These are phyloP conservation scores for Metschnikowia corniflorae DNA, from an alignment of 805 yeast species.

Conservation along the genomic window DNA sequence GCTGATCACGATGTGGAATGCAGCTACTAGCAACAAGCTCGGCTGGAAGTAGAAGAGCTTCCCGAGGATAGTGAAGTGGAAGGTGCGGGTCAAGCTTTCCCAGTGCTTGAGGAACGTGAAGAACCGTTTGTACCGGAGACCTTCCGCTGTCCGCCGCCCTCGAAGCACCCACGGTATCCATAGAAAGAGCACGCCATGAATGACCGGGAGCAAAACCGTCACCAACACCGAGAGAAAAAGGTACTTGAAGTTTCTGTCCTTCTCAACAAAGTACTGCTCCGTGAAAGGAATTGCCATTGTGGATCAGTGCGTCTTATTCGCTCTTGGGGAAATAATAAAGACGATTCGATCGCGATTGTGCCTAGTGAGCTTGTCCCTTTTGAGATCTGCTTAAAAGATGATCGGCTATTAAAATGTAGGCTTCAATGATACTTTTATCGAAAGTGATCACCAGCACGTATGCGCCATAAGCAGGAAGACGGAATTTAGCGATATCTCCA, in stretches of 20 bases:
- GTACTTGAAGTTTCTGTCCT: conserved; percentile 30
- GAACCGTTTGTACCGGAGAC: conserved; percentile 17
- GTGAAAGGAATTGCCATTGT: conserved; percentile 30
- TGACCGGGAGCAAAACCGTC: conserved; percentile 22
- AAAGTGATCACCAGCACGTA: too few relatives aligned
- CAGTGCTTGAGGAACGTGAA: conserved; percentile 28
- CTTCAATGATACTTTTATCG: too few relatives aligned
- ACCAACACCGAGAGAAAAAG: conserved; percentile 35
- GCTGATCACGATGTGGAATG: conserved; percentile 27
- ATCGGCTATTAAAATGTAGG: too few relatives aligned
- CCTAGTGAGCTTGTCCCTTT: too few relatives aligned
- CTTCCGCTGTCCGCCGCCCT: conserved; percentile 16
- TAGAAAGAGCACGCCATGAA: conserved; percentile 41
- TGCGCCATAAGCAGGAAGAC: too few relatives aligned
- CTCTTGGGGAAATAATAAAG: too few relatives aligned
- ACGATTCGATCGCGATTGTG: too few relatives aligned
- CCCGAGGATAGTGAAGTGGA: conserved; percentile 18
- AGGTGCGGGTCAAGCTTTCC: conserved; percentile 27
- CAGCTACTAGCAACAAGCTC: conserved; percentile 29
- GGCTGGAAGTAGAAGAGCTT: conserved; percentile 38
- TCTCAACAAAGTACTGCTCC: conserved; percentile 38
- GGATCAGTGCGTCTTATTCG: too few relatives aligned
- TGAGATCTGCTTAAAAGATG: too few relatives aligned
- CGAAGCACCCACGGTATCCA: conserved; percentile 40
- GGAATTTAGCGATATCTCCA: too few relatives aligned